Percentiles rank a stretch among this genome's conserved stretches.
Conservation (phyloP, 805 yeast species). For the Candida odintsovae region DNA sequence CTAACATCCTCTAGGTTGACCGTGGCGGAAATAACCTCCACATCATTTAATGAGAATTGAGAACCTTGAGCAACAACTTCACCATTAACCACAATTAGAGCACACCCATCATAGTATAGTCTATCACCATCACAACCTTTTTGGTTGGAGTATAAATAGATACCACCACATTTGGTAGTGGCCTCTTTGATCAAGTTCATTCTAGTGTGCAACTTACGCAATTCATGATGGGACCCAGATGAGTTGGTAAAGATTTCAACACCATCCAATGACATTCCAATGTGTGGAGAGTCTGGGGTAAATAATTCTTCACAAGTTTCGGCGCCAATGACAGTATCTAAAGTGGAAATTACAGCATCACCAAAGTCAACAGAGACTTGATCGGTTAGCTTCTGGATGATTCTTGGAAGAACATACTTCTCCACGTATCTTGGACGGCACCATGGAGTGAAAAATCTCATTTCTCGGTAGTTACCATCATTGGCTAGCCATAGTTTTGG, state of each 20-base stretch:
- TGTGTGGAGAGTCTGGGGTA: conserved; percentile 95
- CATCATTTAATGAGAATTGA: conserved; percentile 86
- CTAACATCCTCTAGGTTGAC: conserved; percentile 90
- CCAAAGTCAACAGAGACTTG: conserved; percentile 76
- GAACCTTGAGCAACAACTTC: conserved; percentile 87
- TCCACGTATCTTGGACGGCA: conserved; percentile 71
- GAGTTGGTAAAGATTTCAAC: conserved; percentile 97
- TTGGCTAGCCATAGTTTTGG: conserved; percentile 94
- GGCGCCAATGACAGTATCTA: conserved; percentile 89
- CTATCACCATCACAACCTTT: conserved; percentile 99
- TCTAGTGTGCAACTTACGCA: conserved; percentile 82
- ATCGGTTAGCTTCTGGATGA: conserved; percentile 58
- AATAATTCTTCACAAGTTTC: conserved; percentile 98
- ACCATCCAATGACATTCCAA: conserved; percentile 87
- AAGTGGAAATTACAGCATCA: conserved; percentile 79
- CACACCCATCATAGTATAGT: conserved; percentile 95
- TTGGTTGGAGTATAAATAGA: conserved; percentile 90
- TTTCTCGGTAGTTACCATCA: conserved; percentile 96
- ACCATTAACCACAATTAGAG: conserved; percentile 90
- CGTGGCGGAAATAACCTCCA: conserved; percentile 94
- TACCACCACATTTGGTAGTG: conserved; percentile 94
- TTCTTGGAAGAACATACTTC: conserved; percentile 62
- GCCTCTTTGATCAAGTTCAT: conserved; percentile 85
- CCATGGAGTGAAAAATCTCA: conserved; percentile 98
- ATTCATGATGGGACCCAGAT: conserved; percentile 96